Evolutionary conservation across 331 rosid species (phyloP).

Genomic region (Dryas integrifolia): DNA sequence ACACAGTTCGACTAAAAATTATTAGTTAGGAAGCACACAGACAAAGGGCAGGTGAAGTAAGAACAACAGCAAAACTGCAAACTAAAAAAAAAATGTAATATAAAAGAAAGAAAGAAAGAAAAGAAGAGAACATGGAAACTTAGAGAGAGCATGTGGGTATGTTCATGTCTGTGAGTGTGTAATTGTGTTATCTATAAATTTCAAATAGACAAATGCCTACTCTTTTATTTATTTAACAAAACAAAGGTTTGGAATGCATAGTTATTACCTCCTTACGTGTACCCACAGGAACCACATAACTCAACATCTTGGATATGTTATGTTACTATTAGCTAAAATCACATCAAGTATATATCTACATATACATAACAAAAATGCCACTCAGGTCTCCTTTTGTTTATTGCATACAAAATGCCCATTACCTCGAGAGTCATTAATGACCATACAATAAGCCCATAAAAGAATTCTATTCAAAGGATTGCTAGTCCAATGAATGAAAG

Average conservation of each 20-base stretch:
- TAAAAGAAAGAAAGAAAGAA: constrained; percentile 1
- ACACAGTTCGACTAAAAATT: neutral
- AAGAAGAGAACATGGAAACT: neutral
- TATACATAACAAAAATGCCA: neutral
- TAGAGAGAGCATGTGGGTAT: neutral
- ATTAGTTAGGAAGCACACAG: neutral
- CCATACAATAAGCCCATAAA: neutral
- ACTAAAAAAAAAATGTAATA: neutral
- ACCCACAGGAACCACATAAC: neutral
- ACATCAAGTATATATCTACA: neutral
- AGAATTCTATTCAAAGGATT: constrained; percentile 5
- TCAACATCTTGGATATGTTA: neutral
- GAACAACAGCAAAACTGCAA: neutral
- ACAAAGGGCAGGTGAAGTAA: neutral
- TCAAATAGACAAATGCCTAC: neutral
- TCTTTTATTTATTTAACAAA: neutral
- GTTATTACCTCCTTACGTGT: neutral
- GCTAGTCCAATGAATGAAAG: neutral
- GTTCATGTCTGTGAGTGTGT: neutral
- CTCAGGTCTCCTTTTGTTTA: neutral
- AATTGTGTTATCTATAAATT: neutral
- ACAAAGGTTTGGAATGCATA: neutral
- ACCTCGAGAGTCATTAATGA: neutral
- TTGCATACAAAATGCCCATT: neutral
- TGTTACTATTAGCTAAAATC: neutral